These are phyloP conservation scores for Hyphodiscus hymeniophilus DNA, from an alignment of 495 filamentous ascomycete genomes.

Conservation along the genomic window DNA sequence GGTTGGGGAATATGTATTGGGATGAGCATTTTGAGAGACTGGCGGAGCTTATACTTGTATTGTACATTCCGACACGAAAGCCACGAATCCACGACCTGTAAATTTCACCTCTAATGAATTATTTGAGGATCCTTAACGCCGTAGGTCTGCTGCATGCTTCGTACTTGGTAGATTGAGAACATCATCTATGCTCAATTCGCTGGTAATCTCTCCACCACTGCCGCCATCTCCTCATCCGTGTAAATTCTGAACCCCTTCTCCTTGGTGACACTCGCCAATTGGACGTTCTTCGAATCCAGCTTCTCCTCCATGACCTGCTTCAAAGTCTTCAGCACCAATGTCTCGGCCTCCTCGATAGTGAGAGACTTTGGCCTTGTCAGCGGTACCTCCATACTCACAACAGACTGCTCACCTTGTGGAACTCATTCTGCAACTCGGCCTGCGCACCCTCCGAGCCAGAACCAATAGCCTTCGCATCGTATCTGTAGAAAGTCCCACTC, in stretches of 20 bases:
- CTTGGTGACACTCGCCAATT: constrained; percentile 95
- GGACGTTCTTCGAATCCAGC: constrained; percentile 95
- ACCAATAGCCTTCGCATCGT: constrained; percentile 98
- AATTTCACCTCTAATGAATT: constrained; percentile 6
- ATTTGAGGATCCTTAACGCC: background rate
- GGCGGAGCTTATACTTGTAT: too few relatives aligned
- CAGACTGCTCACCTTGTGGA: constrained; percentile 60
- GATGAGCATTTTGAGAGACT: background rate
- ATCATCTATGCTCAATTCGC: constrained; percentile 33
- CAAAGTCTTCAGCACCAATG: constrained; percentile 90
- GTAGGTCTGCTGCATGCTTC: background rate
- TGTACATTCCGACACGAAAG: too few relatives aligned
- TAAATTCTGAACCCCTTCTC: constrained; percentile 97
- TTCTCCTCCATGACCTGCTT: constrained; percentile 99
- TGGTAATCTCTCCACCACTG: constrained; percentile 68
- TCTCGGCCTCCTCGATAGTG: constrained; percentile 87
- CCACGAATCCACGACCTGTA: too few relatives aligned
- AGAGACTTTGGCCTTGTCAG: constrained; percentile 48
- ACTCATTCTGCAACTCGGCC: constrained; percentile 96
- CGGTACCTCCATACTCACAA: background rate
- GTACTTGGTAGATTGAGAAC: constrained; percentile 13
- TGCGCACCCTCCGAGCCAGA: constrained; percentile 94
- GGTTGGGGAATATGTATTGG: background rate
- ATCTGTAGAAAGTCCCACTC: constrained; percentile 95
- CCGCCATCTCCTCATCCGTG: constrained; percentile 90